A percentile compares a stretch with the other conserved stretches of the same genome.
Conservation (phyloP, 139 green algal genomes). For the Desmodesmus armatus region DNA sequence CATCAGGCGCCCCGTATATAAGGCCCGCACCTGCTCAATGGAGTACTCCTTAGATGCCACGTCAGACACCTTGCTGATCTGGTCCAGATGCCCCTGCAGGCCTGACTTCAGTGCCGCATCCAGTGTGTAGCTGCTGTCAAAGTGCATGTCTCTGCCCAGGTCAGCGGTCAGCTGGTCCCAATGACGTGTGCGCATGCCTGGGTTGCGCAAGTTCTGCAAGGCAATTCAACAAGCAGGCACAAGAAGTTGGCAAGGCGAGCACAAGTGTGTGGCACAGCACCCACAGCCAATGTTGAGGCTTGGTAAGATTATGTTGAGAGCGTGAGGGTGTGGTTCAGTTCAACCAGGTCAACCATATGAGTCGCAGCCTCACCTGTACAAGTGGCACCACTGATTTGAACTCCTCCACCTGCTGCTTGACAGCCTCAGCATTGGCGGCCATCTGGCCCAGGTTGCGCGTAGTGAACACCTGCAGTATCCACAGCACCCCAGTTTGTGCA, state of each 20-base stretch:
- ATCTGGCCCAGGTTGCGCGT: slow-evolving; percentile 60
- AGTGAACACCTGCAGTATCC: slow-evolving; percentile 57
- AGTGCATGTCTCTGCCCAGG: slow-evolving; percentile 47
- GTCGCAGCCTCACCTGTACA: slow-evolving; percentile 69
- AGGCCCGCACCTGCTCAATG: slow-evolving; percentile 80
- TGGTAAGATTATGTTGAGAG: too few species aligned
- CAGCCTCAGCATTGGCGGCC: slow-evolving; percentile 71
- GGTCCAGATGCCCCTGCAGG: slow-evolving; percentile 68
- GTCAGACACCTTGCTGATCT: slow-evolving; percentile 75
- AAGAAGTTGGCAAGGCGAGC: neutral
- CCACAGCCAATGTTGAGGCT: too few species aligned
- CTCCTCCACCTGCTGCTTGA: slow-evolving; percentile 72
- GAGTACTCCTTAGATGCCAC: slow-evolving; percentile 83
- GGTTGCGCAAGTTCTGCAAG: slow-evolving; percentile 69
- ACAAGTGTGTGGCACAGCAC: neutral
- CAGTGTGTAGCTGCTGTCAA: slow-evolving; percentile 63
- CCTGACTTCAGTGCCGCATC: slow-evolving; percentile 66
- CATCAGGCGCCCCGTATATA: too few species aligned
- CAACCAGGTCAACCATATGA: too few species aligned
- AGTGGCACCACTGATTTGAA: slow-evolving; percentile 84
- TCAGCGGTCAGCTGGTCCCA: slow-evolving; percentile 74
- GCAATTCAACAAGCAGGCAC: too few species aligned
- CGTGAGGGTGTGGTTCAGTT: too few species aligned
- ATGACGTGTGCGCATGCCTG: slow-evolving; percentile 83
- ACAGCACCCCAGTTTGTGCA: neutral